Evolutionary conservation across 2,329 filamentous ascomycete genomes (phyloP).

Genomic region (Fusarium neocosmosporiellum): DNA sequence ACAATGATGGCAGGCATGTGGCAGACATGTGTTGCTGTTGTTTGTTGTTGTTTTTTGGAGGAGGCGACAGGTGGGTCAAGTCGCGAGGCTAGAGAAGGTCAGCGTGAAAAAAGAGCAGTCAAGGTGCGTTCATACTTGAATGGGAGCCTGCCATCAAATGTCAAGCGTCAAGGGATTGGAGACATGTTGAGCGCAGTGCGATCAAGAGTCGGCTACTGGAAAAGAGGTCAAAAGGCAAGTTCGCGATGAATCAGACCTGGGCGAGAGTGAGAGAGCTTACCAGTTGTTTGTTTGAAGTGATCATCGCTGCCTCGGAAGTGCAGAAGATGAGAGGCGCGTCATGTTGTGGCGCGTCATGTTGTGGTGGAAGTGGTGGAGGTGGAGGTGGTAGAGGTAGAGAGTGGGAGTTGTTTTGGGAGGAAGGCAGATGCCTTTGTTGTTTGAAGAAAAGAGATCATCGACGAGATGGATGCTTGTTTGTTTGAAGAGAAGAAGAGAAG

Average conservation of each 20-base stretch:
- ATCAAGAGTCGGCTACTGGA: background rate
- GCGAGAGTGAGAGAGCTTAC: background rate
- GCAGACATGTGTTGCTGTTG: background rate
- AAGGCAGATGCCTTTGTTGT: background rate
- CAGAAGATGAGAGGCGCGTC: background rate
- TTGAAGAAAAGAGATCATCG: background rate
- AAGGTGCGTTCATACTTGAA: background rate
- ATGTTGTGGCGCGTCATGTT: background rate
- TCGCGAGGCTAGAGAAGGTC: background rate
- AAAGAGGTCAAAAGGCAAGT: background rate
- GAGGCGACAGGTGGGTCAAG: background rate
- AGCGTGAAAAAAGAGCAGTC: background rate
- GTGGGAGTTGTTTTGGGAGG: background rate
- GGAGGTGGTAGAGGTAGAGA: background rate
- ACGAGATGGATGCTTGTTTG: background rate
- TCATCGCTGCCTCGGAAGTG: background rate
- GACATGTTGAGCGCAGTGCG: background rate
- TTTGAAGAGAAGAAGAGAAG: background rate
- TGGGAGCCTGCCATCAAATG: background rate
- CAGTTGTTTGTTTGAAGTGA: background rate
- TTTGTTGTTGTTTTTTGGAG: background rate
- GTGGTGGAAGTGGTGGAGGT: background rate
- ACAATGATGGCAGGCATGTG: background rate
- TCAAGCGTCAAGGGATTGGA: background rate
- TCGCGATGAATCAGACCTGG: background rate